Evolutionary conservation across 2,329 filamentous ascomycete species (phyloP).

Genomic region (Penicillium polonicum): DNA sequence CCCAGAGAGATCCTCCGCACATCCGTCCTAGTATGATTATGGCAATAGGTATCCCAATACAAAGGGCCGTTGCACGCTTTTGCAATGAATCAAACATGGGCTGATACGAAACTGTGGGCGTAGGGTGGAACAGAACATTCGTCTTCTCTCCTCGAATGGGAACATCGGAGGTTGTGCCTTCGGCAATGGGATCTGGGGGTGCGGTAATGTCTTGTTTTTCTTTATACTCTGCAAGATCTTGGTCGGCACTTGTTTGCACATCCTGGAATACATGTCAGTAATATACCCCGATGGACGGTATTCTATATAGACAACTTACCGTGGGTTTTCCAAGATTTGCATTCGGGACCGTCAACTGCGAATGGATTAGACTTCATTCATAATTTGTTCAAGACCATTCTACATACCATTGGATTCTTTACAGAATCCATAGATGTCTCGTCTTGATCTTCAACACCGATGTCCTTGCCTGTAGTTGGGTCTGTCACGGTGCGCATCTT

Average conservation of each 20-base stretch:
- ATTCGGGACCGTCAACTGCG: constrained; percentile 78
- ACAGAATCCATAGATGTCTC: constrained; percentile 67
- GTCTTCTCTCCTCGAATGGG: constrained; percentile 96
- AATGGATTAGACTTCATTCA: neutral
- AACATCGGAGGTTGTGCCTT: constrained; percentile 84
- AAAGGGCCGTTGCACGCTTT: constrained; percentile 68
- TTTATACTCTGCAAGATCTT: constrained; percentile 77
- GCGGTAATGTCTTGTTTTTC: constrained; percentile 84
- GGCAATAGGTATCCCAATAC: constrained; percentile 66
- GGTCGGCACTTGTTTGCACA: constrained; percentile 67
- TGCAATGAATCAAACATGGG: constrained; percentile 80
- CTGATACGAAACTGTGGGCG: constrained; percentile 83
- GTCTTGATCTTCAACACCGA: constrained; percentile 80
- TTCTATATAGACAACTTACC: constrained; percentile 36
- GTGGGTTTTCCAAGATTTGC: constrained; percentile 78
- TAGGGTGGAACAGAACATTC: constrained; percentile 93
- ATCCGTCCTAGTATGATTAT: constrained; percentile 76
- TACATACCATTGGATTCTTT: constrained; percentile 66
- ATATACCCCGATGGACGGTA: neutral
- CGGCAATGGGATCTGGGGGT: constrained; percentile 79
- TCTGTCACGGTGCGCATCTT: constrained; percentile 70
- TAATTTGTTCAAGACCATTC: neutral
- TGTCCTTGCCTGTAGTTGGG: constrained; percentile 80
- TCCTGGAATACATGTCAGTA: constrained; percentile 42
- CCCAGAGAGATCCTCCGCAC: constrained; percentile 75